Percentiles rank a stretch among this genome's conserved stretches.
Conservation (phyloP, 495 filamentous ascomycete species). For the Cercophora newfieldiana region DNA sequence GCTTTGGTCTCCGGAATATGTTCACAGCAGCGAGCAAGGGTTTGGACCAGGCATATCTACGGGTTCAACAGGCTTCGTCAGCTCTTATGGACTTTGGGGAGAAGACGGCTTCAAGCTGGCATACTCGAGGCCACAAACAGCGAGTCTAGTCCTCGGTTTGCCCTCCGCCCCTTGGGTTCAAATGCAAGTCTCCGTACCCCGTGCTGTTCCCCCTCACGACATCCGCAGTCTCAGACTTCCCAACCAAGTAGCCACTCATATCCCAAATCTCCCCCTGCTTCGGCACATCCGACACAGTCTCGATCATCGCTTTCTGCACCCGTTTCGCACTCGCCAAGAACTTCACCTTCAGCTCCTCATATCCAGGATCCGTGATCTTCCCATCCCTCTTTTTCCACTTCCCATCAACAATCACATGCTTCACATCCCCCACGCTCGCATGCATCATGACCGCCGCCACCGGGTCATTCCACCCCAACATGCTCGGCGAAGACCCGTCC, state of each 20-base stretch:
- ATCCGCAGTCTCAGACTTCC: constrained; percentile 22
- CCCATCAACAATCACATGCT: constrained; percentile 50
- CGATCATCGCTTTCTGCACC: constrained; percentile 20
- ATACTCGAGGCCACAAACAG: not conserved
- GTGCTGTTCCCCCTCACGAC: constrained; percentile 21
- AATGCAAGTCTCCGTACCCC: constrained; percentile 32
- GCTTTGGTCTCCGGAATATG: constrained; percentile 25
- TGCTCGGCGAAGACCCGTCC: constrained; percentile 42
- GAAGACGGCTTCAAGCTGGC: not conserved
- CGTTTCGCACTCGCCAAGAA: constrained; percentile 37
- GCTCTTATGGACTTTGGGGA: not conserved
- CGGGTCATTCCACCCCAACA: constrained; percentile 53
- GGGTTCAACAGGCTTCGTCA: not conserved
- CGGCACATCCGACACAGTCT: constrained; percentile 13
- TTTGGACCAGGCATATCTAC: not conserved
- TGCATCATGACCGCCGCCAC: constrained; percentile 55
- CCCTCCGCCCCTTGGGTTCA: constrained; percentile 1
- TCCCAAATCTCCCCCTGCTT: constrained; percentile 17
- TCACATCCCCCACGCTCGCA: constrained; percentile 48
- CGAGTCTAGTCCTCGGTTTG: not conserved
- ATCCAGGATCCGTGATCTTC: constrained; percentile 32
- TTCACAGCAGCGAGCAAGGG: not conserved
- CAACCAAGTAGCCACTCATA: constrained; percentile 26
- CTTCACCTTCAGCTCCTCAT: constrained; percentile 27
- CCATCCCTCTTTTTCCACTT: constrained; percentile 41